A percentile compares a stretch with the other conserved stretches of the same genome.
Evolutionary conservation across 1,284 basidiomycete genomes (phyloP).

Genomic region (Waitea zeae): DNA sequence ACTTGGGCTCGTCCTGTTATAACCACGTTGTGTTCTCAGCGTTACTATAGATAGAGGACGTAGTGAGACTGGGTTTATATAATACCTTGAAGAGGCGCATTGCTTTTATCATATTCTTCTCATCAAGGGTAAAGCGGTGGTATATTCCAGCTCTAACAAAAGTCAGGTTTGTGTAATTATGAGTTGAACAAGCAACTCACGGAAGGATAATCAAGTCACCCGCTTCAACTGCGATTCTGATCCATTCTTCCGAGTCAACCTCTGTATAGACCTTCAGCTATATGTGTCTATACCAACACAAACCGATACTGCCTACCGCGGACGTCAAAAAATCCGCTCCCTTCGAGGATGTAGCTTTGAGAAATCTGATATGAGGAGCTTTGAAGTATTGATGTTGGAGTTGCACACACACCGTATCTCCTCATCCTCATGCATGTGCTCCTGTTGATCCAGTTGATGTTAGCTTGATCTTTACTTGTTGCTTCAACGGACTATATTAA

Average conservation of each 20-base stretch:
- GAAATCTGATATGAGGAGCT: too few species aligned
- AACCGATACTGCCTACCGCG: conserved; percentile 31
- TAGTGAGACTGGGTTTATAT: neutral
- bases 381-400: too few species aligned
- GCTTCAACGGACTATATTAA: too few species aligned
- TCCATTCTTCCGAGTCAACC: too few species aligned
- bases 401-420: conserved; percentile 80
- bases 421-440: conserved; percentile 84
- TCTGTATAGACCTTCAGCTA: too few species aligned
- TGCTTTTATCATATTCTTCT: conserved; percentile 47
- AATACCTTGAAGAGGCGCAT: conserved; percentile 63
- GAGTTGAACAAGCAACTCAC: neutral
- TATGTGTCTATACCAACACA: too few species aligned
- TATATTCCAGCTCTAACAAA: conserved; percentile 52
- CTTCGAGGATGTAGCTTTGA: too few species aligned
- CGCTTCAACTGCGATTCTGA: conserved; percentile 47
- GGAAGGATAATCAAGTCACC: conserved; percentile 66
- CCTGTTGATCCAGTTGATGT: conserved; percentile 3
- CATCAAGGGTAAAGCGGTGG: conserved; percentile 74
- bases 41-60: neutral
- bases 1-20: conserved; percentile 80
- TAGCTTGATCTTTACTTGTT: neutral
- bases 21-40: neutral
- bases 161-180: neutral
- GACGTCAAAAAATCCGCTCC: conserved; percentile 76